phyloP scores from a whole-genome alignment of 2,329 filamentous ascomycete genomes.

The Pyrenochaeta sp. region DNA sequence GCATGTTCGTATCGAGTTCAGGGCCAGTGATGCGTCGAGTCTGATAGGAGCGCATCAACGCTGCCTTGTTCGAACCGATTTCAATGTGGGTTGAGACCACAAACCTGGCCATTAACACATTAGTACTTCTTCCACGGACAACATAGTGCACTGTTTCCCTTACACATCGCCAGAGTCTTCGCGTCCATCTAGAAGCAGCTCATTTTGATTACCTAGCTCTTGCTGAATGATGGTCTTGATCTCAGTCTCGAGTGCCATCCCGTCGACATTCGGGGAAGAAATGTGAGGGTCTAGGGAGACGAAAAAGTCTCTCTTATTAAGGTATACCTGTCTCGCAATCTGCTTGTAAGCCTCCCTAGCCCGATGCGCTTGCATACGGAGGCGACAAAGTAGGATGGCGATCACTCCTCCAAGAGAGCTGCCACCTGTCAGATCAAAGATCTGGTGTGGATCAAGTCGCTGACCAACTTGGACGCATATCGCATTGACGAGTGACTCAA shows the following conservation, averaged over 20 bases:
- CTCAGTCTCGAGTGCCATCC: conserved; percentile 26
- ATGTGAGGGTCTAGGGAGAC: conserved; percentile 32
- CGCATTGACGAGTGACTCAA: conserved; percentile 44
- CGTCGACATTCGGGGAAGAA: conserved; percentile 13
- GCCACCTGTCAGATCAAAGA: conserved; percentile 44
- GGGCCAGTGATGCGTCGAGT: conserved; percentile 42
- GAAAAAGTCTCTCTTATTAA: conserved; percentile 40
- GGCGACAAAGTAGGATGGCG: conserved; percentile 40
- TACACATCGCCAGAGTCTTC: conserved; percentile 41
- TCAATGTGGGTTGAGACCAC: conserved; percentile 39
- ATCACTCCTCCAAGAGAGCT: conserved; percentile 39
- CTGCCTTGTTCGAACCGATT: conserved; percentile 39
- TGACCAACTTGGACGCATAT: conserved; percentile 37
- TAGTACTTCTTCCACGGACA: conserved; percentile 4
- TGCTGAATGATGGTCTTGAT: conserved; percentile 30
- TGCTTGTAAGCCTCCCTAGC: conserved; percentile 41
- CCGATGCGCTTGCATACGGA: conserved; percentile 39
- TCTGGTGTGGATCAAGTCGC: conserved; percentile 36
- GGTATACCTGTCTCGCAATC: conserved; percentile 34
- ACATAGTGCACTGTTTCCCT: conserved; percentile 7
- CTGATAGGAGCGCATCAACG: conserved; percentile 41
- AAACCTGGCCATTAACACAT: conserved; percentile 26
- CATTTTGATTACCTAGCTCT: conserved; percentile 28
- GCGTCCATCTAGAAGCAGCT: conserved; percentile 33
- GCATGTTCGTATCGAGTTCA: conserved; percentile 36